Evolutionary conservation across 192 early-diverging fungal genomes (phyloP).

Genomic region (Coemansia sp.): DNA sequence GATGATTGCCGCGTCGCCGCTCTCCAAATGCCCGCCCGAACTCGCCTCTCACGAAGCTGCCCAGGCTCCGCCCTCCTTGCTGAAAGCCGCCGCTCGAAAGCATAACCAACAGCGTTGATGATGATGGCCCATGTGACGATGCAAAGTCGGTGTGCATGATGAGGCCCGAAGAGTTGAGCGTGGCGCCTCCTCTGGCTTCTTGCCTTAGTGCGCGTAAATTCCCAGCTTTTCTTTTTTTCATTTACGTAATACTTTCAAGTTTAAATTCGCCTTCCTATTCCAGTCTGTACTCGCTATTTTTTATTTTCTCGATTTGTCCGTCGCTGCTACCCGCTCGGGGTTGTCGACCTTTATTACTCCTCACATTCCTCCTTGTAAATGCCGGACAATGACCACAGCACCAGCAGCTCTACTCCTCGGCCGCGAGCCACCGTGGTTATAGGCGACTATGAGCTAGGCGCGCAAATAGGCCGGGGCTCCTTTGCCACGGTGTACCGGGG

Average conservation of each 20-base stretch:
- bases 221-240: not conserved
- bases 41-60: constrained; percentile 84
- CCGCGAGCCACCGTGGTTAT: constrained; percentile 59
- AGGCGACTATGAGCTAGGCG: constrained; percentile 77
- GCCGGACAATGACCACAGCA: constrained; percentile 36
- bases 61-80: constrained; percentile 65
- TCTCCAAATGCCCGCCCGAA: constrained; percentile 83
- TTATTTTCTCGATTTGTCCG: not conserved
- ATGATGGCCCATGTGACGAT: not conserved
- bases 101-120: constrained; percentile 12
- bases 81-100: constrained; percentile 21
- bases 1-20: constrained; percentile 70
- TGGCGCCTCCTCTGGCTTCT: not conserved
- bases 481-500: constrained; percentile 95
- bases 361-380: constrained; percentile 16
- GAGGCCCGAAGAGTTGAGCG: too few species aligned
- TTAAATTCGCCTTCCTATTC: not conserved
- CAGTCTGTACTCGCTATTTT: not conserved
- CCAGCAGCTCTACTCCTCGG: constrained; percentile 28
- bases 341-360: not conserved
- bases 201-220: not conserved
- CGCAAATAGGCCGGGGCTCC: constrained; percentile 92
- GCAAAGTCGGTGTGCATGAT: not conserved
- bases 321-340: too few species aligned
- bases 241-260: too few species aligned